Evolutionary conservation across 371 early-diverging fungal species (phyloP), one percentile per base, ranked within the genome.

Genomic region (Phascolomyces articulosus): DNA sequence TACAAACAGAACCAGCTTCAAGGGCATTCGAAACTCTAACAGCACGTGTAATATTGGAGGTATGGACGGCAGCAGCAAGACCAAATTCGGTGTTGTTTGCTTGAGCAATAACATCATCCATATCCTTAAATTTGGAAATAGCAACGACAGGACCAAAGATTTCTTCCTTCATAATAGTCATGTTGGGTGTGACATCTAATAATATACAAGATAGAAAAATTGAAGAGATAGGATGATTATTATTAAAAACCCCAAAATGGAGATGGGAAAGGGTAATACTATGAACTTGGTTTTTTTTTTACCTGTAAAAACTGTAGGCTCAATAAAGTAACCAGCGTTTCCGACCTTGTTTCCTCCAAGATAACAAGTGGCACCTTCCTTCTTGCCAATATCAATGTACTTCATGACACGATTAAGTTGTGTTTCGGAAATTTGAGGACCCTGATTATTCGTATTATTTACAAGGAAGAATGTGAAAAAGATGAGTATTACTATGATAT

Each of bases 91-190:
- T 87, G 66, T 77, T 77, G 72, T 96, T 92, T 38, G 95, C 95
- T 38, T 82, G 69, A 20, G 77, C 65, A 16, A 96, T 44, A 1
- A 90, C 95, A 72, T 92, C 91, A 0, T 88, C 89, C 34, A 86
- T 85, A 38, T 82, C 77, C 1, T 80, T 66, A 66, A 94, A 94
- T 58, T 75, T 84, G 70, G 82, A 83, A 21, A 93, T 78, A 20
- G 86, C 88, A 13, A 87, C 88, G 20, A 94, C 87, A 13, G 94
- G 94, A 10, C 94, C 94, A 74, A 94, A 94, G 20, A 89, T 92
- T 71, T 94, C 94, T 65, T 92, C 91, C 26, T 70, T 72, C 26
- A 85, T 77, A 63, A 92, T 87, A 20, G 66, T 68, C 88, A 90
- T 89, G 75, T 57, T 80, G 65, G 86, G 79, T n/a, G 4, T 60